Conservation (phyloP, 139 green algal genomes). For the Chlorella sp. region DNA sequence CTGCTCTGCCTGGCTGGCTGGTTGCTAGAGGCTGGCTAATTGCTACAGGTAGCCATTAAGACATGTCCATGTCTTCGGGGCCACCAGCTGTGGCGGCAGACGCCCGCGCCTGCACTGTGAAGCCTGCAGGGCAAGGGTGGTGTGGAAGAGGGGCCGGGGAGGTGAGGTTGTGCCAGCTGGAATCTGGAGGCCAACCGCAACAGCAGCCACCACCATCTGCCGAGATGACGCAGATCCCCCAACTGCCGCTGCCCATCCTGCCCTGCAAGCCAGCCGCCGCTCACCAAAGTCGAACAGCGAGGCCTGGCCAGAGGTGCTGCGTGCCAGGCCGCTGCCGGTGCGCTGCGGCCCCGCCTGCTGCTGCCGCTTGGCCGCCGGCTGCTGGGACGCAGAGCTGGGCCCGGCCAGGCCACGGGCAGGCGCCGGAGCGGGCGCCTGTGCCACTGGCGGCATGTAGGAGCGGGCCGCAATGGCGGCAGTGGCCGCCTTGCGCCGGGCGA, state of each 20-base stretch:
- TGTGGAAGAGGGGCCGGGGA: too few species aligned
- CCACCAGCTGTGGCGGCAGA: background rate
- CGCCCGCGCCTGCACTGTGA: slow-evolving; percentile 4
- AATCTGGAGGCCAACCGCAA: too few species aligned
- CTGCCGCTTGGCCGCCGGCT: background rate
- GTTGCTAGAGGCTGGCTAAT: too few species aligned
- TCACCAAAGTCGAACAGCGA: slow-evolving; percentile 14
- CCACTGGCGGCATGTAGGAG: slow-evolving; percentile 28
- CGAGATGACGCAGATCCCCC: too few species aligned
- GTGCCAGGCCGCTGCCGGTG: background rate
- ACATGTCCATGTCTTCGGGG: slow-evolving; percentile 25
- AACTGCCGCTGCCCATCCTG: too few species aligned
- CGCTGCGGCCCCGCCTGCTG: background rate
- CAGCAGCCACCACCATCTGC: too few species aligned
- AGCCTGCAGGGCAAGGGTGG: too few species aligned
- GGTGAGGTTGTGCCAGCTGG: too few species aligned
- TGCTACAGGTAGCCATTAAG: too few species aligned
- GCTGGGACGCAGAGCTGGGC: background rate
- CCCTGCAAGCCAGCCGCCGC: too few species aligned
- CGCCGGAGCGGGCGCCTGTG: background rate
- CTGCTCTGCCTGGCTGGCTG: too few species aligned
- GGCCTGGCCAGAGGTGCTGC: slow-evolving; percentile 9
- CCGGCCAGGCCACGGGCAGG: slow-evolving; percentile 5
- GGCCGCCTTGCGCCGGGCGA: slow-evolving; percentile 32
- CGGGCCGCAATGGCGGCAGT: slow-evolving; percentile 29